Percentiles rank a stretch among this genome's conserved stretches.
These are phyloP conservation scores for Fusarium miscanthi DNA, from an alignment of 2,329 filamentous ascomycete species.

Conservation along the genomic window DNA sequence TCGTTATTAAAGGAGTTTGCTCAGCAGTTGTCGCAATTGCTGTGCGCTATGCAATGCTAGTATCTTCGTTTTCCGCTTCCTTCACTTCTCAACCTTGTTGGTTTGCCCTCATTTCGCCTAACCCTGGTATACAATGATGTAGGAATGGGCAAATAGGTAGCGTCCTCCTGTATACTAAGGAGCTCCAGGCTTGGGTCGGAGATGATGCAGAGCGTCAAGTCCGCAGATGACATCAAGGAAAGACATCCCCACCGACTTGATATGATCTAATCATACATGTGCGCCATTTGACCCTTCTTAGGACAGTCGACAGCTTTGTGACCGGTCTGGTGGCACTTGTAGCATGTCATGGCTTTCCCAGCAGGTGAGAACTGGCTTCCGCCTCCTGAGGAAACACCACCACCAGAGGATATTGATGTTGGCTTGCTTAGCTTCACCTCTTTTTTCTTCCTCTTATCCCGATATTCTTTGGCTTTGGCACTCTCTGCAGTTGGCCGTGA, in stretches of 20 bases:
- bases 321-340: slow-evolving; percentile 69
- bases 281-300: slow-evolving; percentile 25
- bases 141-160: not conserved
- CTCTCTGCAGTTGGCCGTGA: slow-evolving; percentile 44
- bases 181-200: not conserved
- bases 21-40: not conserved
- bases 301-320: slow-evolving; percentile 70
- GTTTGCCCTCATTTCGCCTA: not conserved
- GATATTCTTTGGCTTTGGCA: slow-evolving; percentile 59
- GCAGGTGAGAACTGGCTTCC: slow-evolving; percentile 39
- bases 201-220: not conserved
- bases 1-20: not conserved
- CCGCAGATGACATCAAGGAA: not conserved
- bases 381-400: slow-evolving; percentile 60
- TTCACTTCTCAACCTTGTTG: not conserved
- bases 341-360: slow-evolving; percentile 59
- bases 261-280: not conserved
- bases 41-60: not conserved
- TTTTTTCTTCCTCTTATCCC: slow-evolving; percentile 71
- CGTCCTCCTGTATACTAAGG: not conserved
- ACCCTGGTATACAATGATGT: not conserved
- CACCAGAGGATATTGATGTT: slow-evolving; percentile 62
- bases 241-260: not conserved
- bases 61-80: not conserved
- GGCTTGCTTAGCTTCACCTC: slow-evolving; percentile 73